phyloP scores from a whole-genome alignment of 2,329 filamentous ascomycete genomes.

The Xylaria sp. region DNA sequence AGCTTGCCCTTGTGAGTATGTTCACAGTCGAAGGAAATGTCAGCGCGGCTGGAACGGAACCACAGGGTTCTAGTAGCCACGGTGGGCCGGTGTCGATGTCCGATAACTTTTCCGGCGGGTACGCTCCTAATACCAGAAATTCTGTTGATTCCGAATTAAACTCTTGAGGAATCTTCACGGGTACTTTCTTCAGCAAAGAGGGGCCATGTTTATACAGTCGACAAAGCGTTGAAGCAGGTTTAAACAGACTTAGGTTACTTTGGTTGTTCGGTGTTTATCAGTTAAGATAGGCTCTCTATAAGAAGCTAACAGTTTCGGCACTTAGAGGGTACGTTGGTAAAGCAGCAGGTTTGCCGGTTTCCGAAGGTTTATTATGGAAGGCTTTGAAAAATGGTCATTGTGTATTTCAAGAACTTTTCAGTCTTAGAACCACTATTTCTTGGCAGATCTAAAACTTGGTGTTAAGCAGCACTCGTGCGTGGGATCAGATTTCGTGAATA shows the following conservation, averaged over 20 bases:
- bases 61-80: too few species aligned
- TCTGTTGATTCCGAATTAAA: neutral
- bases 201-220: neutral
- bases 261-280: neutral
- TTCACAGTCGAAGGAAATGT: neutral
- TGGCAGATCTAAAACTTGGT: neutral
- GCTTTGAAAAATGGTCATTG: neutral
- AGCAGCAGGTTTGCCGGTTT: neutral
- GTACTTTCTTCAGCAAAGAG: neutral
- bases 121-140: too few species aligned
- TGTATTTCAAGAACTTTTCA: neutral
- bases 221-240: neutral
- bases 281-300: neutral
- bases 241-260: neutral
- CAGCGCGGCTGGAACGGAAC: neutral
- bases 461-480: neutral
- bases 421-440: neutral
- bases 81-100: too few species aligned
- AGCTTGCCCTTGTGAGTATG: neutral
- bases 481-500: neutral
- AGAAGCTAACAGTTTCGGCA: neutral
- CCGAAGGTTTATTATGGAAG: neutral
- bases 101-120: too few species aligned
- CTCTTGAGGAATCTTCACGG: neutral
- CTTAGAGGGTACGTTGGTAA: neutral